Conservation (phyloP, 1,284 basidiomycete genomes). For the Pseudozyma sp. region DNA sequence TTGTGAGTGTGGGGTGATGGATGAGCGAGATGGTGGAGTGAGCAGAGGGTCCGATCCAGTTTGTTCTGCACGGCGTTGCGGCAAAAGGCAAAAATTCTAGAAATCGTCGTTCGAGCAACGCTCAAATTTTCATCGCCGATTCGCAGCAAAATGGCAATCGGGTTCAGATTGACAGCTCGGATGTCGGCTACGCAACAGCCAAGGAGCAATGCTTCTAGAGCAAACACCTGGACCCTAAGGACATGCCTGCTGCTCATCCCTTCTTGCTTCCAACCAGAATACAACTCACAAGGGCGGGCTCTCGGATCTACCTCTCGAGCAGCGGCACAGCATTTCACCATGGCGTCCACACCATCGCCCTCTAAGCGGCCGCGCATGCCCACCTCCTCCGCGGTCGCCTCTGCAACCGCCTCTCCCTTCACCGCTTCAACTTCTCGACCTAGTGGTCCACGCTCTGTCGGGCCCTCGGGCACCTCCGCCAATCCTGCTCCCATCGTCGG, state of each 20-base stretch:
- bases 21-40: not conserved
- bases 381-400: slow-evolving; percentile 15
- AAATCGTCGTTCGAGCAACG: slow-evolving; percentile 3
- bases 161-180: not conserved
- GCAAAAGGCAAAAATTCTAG: slow-evolving; percentile 47
- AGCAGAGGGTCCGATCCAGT: not conserved
- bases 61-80: not conserved
- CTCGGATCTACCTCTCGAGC: no score
- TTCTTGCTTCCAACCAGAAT: slow-evolving; percentile 1
- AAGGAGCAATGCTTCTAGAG: not conserved
- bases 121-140: slow-evolving; percentile 44
- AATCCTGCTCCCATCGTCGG: not conserved
- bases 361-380: slow-evolving; percentile 31
- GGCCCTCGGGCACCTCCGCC: slow-evolving; percentile 17
- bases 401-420: slow-evolving; percentile 32
- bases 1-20: not conserved
- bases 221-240: slow-evolving; percentile 21
- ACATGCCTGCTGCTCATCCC: not conserved
- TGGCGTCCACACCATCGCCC: slow-evolving; percentile 43
- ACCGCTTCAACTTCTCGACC: slow-evolving; percentile 3
- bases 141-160: not conserved
- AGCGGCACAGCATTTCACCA: not conserved
- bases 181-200: not conserved
- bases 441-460: slow-evolving; percentile 27
- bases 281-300: no score